A percentile compares a stretch with the other conserved stretches of the same genome.
These are phyloP conservation scores for Colletotrichum tabaci DNA, from an alignment of 2,329 filamentous ascomycete species.

Conservation along the genomic window DNA sequence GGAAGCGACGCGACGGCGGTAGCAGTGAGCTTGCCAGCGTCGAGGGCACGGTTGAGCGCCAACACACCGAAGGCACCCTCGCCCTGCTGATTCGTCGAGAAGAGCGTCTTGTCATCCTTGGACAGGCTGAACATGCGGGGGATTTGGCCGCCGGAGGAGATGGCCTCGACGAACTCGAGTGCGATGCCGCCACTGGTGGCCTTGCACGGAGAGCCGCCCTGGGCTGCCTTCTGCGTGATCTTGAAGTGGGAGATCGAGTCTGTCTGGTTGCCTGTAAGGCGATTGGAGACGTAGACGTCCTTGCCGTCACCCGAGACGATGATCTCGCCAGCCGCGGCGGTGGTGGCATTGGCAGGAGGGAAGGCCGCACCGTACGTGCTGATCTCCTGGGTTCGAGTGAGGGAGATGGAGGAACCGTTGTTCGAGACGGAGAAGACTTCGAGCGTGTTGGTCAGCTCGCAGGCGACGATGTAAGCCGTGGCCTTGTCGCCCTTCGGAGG, in stretches of 20 bases:
- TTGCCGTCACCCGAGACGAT: slow-evolving; percentile 57
- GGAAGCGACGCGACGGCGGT: slow-evolving; percentile 48
- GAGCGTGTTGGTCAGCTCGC: slow-evolving; percentile 62
- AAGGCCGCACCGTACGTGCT: slow-evolving; percentile 53
- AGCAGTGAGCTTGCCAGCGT: slow-evolving; percentile 49
- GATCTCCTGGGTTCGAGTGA: slow-evolving; percentile 55
- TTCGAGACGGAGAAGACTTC: slow-evolving; percentile 60
- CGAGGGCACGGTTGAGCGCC: slow-evolving; percentile 46
- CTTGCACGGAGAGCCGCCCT: slow-evolving; percentile 44
- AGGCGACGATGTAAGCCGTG: slow-evolving; percentile 63
- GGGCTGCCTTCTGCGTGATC: slow-evolving; percentile 46
- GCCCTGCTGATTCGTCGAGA: slow-evolving; percentile 64
- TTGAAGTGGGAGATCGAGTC: slow-evolving; percentile 66
- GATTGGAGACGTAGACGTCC: slow-evolving; percentile 68
- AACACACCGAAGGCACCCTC: slow-evolving; percentile 52
- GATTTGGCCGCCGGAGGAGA: slow-evolving; percentile 53
- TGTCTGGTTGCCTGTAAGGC: slow-evolving; percentile 59
- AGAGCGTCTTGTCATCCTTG: slow-evolving; percentile 54
- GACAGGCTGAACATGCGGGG: slow-evolving; percentile 65
- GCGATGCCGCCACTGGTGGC: slow-evolving; percentile 47
- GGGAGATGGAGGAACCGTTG: slow-evolving; percentile 51
- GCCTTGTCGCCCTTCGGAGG: slow-evolving; percentile 50
- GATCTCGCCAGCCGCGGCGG: slow-evolving; percentile 63
- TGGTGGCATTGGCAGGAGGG: slow-evolving; percentile 53
- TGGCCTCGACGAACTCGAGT: slow-evolving; percentile 53